Percentiles rank a stretch among this genome's conserved stretches.
Evolutionary conservation across 1,139 yeast genomes (phyloP).

Genomic region (Candida mesenterica): DNA sequence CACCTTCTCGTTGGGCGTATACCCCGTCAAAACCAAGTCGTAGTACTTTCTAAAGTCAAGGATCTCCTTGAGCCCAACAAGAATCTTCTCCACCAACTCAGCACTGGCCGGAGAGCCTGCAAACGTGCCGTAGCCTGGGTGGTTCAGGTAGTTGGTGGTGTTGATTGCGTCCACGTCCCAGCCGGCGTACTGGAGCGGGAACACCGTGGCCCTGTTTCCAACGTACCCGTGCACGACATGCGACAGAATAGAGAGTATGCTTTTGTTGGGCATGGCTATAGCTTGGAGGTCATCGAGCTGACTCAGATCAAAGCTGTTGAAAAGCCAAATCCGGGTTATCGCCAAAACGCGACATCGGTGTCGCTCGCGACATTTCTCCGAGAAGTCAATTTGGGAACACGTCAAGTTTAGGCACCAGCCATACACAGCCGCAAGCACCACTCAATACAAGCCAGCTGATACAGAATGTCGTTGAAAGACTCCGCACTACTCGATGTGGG

Average conservation of each 20-base stretch:
- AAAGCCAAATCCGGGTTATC: background rate
- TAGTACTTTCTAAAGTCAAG: conserved; percentile 35
- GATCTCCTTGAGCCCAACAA: conserved; percentile 25
- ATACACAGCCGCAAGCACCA: background rate
- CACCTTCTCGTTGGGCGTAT: conserved; percentile 59
- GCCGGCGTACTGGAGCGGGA: conserved; percentile 73
- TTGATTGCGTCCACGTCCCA: conserved; percentile 86
- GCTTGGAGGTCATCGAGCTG: background rate
- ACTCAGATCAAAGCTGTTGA: background rate
- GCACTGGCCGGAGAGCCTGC: conserved; percentile 17
- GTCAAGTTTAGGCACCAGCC: too few relatives aligned
- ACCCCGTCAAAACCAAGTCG: conserved; percentile 69
- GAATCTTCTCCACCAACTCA: conserved; percentile 20
- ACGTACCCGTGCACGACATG: conserved; percentile 75
- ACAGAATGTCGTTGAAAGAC: conserved; percentile 32
- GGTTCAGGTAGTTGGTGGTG: conserved; percentile 79
- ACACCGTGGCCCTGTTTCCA: conserved; percentile 38
- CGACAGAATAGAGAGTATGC: conserved; percentile 51
- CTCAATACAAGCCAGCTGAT: background rate
- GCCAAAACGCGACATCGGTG: background rate
- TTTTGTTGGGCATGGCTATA: conserved; percentile 7
- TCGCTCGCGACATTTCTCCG: background rate
- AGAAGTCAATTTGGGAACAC: too few relatives aligned
- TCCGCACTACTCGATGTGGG: conserved; percentile 55
- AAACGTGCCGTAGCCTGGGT: conserved; percentile 72